Conservation (phyloP, 2,329 filamentous ascomycete species). For the Phyllosticta paracitricarpa region DNA sequence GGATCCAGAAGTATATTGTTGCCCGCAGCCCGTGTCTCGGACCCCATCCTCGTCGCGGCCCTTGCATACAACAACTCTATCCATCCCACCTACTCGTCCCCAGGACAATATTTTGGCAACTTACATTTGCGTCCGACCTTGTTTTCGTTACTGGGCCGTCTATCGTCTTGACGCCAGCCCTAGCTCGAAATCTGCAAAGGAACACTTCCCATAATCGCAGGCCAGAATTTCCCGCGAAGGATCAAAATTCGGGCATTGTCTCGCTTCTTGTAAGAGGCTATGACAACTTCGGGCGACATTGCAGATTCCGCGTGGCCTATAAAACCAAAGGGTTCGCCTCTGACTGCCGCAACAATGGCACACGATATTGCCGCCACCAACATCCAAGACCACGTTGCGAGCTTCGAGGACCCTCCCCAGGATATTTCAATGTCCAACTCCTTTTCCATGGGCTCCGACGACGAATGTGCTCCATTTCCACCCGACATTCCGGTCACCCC, state of each 20-base stretch:
- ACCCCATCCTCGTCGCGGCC: background rate
- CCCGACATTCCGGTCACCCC: background rate
- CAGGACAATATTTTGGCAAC: background rate
- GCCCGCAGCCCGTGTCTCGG: background rate
- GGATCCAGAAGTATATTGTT: background rate
- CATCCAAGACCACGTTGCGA: background rate
- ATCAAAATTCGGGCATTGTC: background rate
- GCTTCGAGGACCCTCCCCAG: background rate
- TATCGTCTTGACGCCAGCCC: background rate
- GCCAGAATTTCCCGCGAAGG: background rate
- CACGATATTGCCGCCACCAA: background rate
- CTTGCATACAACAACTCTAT: background rate
- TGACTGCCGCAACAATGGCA: background rate
- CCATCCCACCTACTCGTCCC: background rate
- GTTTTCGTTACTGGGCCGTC: background rate
- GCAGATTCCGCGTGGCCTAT: background rate
- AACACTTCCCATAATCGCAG: background rate
- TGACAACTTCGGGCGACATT: background rate
- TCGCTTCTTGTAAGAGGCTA: background rate
- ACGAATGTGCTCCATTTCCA: background rate
- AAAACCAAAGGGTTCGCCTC: background rate
- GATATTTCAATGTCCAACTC: background rate
- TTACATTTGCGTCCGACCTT: background rate
- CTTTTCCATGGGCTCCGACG: slow-evolving; percentile 7
- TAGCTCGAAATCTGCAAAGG: background rate